Conservation (phyloP, 2,329 filamentous ascomycete species). For the Neospermospora avenae region DNA sequence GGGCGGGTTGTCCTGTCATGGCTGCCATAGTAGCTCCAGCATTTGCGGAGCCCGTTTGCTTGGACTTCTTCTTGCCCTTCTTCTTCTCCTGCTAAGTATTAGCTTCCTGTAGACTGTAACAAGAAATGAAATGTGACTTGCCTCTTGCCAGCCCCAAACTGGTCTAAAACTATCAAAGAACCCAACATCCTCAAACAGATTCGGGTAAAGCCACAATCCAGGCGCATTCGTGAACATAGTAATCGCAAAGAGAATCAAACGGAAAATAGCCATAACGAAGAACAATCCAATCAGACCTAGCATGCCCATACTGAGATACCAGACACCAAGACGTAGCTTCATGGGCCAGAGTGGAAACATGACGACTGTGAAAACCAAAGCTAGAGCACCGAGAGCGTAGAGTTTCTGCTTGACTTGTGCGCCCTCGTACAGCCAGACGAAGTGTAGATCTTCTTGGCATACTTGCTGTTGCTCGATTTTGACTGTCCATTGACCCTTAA, state of each 20-base stretch:
- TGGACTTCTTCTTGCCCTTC: conserved; percentile 38
- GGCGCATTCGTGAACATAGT: conserved; percentile 83
- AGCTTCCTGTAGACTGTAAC: conserved; percentile 1
- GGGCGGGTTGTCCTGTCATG: conserved; percentile 36
- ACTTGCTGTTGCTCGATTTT: conserved; percentile 96
- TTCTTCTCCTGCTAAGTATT: conserved; percentile 33
- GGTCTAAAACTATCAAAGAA: conserved; percentile 97
- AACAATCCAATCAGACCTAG: conserved; percentile 86
- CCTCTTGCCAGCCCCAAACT: conserved; percentile 97
- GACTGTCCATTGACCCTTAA: conserved; percentile 96
- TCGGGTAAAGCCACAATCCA: conserved; percentile 97
- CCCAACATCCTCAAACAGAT: conserved; percentile 96
- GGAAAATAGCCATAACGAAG: conserved; percentile 97
- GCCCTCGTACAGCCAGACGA: conserved; percentile 94
- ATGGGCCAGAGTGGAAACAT: conserved; percentile 97
- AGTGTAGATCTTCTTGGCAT: conserved; percentile 81
- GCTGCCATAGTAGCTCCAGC: conserved; percentile 29
- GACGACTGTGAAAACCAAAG: conserved; percentile 82
- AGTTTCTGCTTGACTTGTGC: conserved; percentile 91
- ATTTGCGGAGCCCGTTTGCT: conserved; percentile 32
- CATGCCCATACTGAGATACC: conserved; percentile 95
- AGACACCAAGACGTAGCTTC: conserved; percentile 85
- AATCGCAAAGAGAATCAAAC: conserved; percentile 88
- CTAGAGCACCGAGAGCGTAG: conserved; percentile 79
- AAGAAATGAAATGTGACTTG: conserved; percentile 41